phyloP scores from a whole-genome alignment of 768 basidiomycete genomes.

The Amanita rubescens region DNA sequence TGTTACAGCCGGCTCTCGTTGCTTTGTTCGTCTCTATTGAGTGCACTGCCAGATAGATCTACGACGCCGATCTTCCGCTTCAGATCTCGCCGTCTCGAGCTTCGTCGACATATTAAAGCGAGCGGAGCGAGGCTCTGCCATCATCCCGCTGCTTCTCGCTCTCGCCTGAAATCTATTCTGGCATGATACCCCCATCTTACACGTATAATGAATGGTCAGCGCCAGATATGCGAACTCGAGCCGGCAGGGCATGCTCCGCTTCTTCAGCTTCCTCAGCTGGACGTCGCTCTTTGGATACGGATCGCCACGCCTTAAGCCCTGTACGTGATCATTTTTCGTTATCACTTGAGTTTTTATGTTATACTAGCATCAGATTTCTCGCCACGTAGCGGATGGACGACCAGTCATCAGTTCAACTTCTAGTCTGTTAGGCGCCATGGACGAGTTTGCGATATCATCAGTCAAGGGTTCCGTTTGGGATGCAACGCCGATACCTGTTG shows the following conservation, averaged over 20 bases:
- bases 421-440: slow-evolving; percentile 58
- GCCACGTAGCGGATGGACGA: slow-evolving; percentile 6
- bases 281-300: slow-evolving; percentile 34
- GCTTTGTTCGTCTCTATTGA: background rate
- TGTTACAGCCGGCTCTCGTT: background rate
- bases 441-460: slow-evolving; percentile 33
- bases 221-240: slow-evolving; percentile 22
- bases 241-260: slow-evolving; percentile 21
- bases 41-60: slow-evolving; percentile 2
- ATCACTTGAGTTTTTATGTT: background rate
- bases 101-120: background rate
- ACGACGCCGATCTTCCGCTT: background rate
- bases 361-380: background rate
- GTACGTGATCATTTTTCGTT: slow-evolving; percentile 15
- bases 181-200: slow-evolving; percentile 29
- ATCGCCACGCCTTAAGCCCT: slow-evolving; percentile 29
- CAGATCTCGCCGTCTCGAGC: no score
- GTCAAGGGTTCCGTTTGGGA: background rate
- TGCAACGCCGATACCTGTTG: background rate
- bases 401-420: slow-evolving; percentile 40
- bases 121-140: background rate
- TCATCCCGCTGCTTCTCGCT: background rate
- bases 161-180: background rate
- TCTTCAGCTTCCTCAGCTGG: slow-evolving; percentile 17
- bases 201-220: slow-evolving; percentile 26